Evolutionary conservation across 371 early-diverging fungal genomes (phyloP).

Genomic region (Sporodiniella umbellata): DNA sequence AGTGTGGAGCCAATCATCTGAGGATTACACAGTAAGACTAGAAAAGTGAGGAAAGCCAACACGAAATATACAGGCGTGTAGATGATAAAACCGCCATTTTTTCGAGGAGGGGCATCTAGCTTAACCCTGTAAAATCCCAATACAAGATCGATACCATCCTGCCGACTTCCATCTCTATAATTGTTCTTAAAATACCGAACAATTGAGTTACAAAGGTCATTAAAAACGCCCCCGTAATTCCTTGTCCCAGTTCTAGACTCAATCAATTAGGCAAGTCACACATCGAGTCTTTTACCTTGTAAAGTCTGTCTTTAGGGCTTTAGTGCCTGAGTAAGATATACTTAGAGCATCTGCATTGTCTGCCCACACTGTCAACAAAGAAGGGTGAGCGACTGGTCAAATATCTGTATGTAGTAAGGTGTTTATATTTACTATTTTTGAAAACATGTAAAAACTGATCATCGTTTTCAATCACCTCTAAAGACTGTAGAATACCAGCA

Average conservation of each 20-base stretch:
- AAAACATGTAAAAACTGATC: slow-evolving; percentile 32
- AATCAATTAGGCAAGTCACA: background rate
- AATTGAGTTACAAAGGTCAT: slow-evolving; percentile 79
- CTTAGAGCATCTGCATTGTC: slow-evolving; percentile 97
- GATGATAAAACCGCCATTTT: slow-evolving; percentile 1
- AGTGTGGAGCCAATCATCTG: slow-evolving; percentile 21
- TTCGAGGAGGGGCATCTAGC: background rate
- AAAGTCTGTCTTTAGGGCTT: slow-evolving; percentile 96
- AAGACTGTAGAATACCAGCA: slow-evolving; percentile 54
- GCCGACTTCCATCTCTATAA: slow-evolving; percentile 87
- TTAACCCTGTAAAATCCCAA: slow-evolving; percentile 71
- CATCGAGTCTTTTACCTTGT: slow-evolving; percentile 58
- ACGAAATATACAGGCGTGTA: slow-evolving; percentile 23
- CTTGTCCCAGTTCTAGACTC: slow-evolving; percentile 73
- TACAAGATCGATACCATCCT: slow-evolving; percentile 83
- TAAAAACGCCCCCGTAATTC: slow-evolving; percentile 74
- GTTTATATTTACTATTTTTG: slow-evolving; percentile 25
- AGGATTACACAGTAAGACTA: slow-evolving; percentile 23
- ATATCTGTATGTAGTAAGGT: too few species aligned
- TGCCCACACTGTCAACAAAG: slow-evolving; percentile 98
- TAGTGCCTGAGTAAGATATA: slow-evolving; percentile 95
- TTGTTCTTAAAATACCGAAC: slow-evolving; percentile 89
- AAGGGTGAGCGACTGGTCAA: too few species aligned
- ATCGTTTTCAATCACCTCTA: slow-evolving; percentile 59
- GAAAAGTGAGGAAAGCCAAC: slow-evolving; percentile 17